Percentiles rank a stretch among this genome's conserved stretches.
These are phyloP conservation scores for Candida nitratophila DNA, from an alignment of 805 yeast genomes.

Conservation along the genomic window DNA sequence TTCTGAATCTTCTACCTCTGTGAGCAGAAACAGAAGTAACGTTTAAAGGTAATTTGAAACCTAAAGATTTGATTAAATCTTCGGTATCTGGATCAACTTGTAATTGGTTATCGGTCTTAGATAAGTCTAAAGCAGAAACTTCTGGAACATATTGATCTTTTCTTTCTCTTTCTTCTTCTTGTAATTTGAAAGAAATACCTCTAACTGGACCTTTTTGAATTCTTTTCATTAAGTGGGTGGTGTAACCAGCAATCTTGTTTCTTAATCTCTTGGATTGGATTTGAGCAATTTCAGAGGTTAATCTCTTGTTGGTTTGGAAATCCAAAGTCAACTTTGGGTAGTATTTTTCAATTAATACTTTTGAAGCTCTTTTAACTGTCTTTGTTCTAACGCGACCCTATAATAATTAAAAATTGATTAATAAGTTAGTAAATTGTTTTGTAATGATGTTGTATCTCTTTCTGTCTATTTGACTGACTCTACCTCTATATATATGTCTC, in stretches of 20 bases:
- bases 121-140: constrained; percentile 98
- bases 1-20: constrained; percentile 82
- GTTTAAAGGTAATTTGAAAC: constrained; percentile 81
- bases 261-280: constrained; percentile 99
- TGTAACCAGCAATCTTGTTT: constrained; percentile 99
- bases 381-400: constrained; percentile 99
- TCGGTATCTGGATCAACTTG: constrained; percentile 97
- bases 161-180: constrained; percentile 99
- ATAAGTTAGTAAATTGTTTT: constrained; percentile 5
- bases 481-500: too few relatives aligned
- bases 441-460: too few relatives aligned
- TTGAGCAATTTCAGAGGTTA: constrained; percentile 96
- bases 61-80: constrained; percentile 88
- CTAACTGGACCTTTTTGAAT: constrained; percentile 99
- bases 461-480: background rate
- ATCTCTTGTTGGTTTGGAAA: constrained; percentile 99
- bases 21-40: constrained; percentile 84
- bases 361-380: constrained; percentile 99
- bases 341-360: constrained; percentile 98
- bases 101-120: constrained; percentile 92
- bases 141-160: constrained; percentile 99
- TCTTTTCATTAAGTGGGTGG: constrained; percentile 99
- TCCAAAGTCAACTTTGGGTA: constrained; percentile 99
- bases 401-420: constrained; percentile 6
- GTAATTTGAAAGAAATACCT: constrained; percentile 99